These are phyloP conservation scores for Peronospora destructor DNA, from an alignment of 352 stramenopile genomes.

Conservation along the genomic window DNA sequence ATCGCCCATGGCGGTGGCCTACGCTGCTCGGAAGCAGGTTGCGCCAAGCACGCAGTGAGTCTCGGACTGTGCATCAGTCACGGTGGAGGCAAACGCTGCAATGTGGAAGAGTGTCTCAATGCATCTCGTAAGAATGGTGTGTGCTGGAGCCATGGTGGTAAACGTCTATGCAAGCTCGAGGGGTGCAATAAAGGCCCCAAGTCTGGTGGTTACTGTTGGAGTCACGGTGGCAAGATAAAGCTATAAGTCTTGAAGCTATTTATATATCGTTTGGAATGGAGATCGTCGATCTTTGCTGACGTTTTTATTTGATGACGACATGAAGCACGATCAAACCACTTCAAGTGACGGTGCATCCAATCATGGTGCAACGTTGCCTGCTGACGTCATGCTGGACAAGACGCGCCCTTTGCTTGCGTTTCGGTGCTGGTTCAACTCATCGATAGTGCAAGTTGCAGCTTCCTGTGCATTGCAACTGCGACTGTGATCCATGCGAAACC, in stretches of 20 bases:
- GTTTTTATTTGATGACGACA: conserved; percentile 24
- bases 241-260: conserved; percentile 22
- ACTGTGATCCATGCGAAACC: no score
- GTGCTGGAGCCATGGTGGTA: conserved; percentile 76
- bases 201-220: conserved; percentile 79
- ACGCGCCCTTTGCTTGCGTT: no score
- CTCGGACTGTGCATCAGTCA: conserved; percentile 82
- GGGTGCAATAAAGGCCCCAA: conserved; percentile 79
- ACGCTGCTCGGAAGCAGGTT: conserved; percentile 62
- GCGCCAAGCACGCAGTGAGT: conserved; percentile 76
- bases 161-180: conserved; percentile 71
- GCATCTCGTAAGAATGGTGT: conserved; percentile 77
- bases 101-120: conserved; percentile 64
- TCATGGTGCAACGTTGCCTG: no score
- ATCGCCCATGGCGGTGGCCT: conserved; percentile 75
- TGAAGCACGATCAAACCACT: neutral
- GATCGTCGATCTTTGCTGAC: conserved; percentile 1
- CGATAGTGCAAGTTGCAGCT: no score
- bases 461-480: no score
- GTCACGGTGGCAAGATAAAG: conserved; percentile 73
- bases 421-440: no score
- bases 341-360: neutral
- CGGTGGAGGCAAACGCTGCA: conserved; percentile 75
- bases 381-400: no score
- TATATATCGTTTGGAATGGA: conserved; percentile 32